These are phyloP conservation scores for Sedum album DNA, from an alignment of 164 flowering plant genomes.

Conservation along the genomic window DNA sequence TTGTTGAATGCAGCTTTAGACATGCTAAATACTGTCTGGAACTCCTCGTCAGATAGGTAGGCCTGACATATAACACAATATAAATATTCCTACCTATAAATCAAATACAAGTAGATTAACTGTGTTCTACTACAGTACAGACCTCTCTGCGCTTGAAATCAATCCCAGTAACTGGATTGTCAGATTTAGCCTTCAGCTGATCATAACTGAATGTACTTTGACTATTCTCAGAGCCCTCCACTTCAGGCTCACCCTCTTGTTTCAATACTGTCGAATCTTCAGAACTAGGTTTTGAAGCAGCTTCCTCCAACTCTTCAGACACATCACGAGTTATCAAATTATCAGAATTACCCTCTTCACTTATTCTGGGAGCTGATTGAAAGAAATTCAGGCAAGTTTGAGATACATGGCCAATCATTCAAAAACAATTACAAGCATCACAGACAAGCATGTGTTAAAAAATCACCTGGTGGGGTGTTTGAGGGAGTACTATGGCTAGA, in stretches of 20 bases:
- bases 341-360: conserved; percentile 29
- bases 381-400: not conserved
- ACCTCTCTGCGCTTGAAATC: conserved; percentile 94
- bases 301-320: conserved; percentile 13
- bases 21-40: conserved; percentile 59
- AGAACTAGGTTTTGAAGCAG: conserved; percentile 28
- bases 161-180: conserved; percentile 74
- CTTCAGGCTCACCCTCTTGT: conserved; percentile 35
- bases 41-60: conserved; percentile 76
- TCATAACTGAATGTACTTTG: conserved; percentile 59
- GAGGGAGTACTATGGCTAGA: conserved; percentile 40
- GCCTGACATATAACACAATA: conserved; percentile 33
- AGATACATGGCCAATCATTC: not conserved
- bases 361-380: conserved; percentile 36
- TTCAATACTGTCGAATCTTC: conserved; percentile 39
- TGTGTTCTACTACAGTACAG: conserved; percentile 11
- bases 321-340: conserved; percentile 32
- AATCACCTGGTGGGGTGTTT: conserved; percentile 37
- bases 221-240: conserved; percentile 26
- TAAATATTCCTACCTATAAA: not conserved
- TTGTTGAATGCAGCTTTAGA: conserved; percentile 69
- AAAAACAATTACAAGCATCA: not conserved
- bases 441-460: not conserved
- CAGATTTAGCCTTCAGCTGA: conserved; percentile 68
- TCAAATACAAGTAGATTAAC: too few relatives aligned